phyloP scores from a whole-genome alignment of 2,329 filamentous ascomycete species.

The Fusarium verticillioides region DNA sequence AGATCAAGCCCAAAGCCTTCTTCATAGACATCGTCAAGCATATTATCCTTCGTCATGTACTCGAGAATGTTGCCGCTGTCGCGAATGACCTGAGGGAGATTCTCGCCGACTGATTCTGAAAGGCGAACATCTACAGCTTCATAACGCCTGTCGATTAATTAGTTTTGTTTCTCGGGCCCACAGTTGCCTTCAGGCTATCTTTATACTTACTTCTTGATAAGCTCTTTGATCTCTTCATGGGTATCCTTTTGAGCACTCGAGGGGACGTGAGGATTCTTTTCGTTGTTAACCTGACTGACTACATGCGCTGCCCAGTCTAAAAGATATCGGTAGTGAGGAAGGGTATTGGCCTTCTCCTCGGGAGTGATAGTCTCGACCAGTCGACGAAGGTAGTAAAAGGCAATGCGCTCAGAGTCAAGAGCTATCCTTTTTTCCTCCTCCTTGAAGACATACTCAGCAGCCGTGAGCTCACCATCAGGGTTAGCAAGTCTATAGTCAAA shows the following conservation, averaged over 20 bases:
- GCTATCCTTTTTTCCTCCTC: neutral
- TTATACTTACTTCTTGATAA: no score
- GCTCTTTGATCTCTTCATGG: neutral
- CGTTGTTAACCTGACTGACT: neutral
- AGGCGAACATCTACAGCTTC: no score
- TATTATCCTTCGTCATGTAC: constrained; percentile 46
- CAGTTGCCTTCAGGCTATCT: no score
- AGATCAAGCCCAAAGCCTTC: neutral
- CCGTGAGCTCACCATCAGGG: neutral
- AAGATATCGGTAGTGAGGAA: neutral
- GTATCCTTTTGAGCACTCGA: neutral
- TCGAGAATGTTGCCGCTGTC: constrained; percentile 51
- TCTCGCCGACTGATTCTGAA: constrained; percentile 23
- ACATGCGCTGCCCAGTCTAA: neutral
- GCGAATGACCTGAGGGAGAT: constrained; percentile 48
- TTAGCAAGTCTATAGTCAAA: neutral
- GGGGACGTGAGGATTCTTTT: neutral
- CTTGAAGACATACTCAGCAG: neutral
- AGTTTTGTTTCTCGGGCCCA: no score
- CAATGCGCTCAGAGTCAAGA: neutral
- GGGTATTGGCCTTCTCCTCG: neutral
- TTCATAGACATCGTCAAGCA: constrained; percentile 50
- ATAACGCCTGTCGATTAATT: no score
- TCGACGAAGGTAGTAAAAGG: neutral
- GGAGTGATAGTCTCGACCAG: neutral